A percentile compares a stretch with the other conserved stretches of the same genome.
phyloP scores from a whole-genome alignment of 2,329 filamentous ascomycete genomes.

The Trichophyton schoenleinii region DNA sequence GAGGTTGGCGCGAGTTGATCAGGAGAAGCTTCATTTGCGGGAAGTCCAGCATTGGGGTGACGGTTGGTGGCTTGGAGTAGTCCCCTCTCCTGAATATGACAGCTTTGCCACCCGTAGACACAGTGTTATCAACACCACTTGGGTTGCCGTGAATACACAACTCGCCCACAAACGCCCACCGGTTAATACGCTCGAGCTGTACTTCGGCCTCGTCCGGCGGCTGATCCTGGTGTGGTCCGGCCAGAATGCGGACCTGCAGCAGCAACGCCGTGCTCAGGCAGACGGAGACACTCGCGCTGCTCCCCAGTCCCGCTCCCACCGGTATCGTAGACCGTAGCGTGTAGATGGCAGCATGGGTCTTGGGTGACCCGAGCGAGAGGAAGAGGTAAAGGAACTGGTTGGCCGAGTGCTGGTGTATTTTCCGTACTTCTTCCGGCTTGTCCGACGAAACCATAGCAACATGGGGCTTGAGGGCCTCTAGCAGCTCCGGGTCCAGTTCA shows the following conservation, averaged over 20 bases:
- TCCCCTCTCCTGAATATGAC: constrained; percentile 78
- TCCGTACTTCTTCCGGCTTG: constrained; percentile 58
- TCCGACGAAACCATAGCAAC: constrained; percentile 56
- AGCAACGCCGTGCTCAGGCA: constrained; percentile 67
- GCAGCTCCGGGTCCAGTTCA: constrained; percentile 66
- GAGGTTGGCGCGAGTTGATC: constrained; percentile 76
- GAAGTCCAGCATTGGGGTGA: constrained; percentile 70
- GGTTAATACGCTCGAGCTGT: constrained; percentile 89
- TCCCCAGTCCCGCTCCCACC: constrained; percentile 74
- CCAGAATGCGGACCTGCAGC: constrained; percentile 72
- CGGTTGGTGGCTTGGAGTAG: constrained; percentile 62
- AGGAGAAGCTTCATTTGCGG: constrained; percentile 83
- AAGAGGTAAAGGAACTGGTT: constrained; percentile 78
- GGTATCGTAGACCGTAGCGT: constrained; percentile 78
- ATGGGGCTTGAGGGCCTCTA: constrained; percentile 69
- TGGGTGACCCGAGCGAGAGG: constrained; percentile 61
- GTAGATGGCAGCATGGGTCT: constrained; percentile 64
- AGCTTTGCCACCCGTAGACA: constrained; percentile 83
- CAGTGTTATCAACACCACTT: constrained; percentile 93
- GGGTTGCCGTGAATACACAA: constrained; percentile 97
- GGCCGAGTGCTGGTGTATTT: constrained; percentile 72
- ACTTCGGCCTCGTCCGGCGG: constrained; percentile 72
- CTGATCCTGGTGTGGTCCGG: constrained; percentile 85
- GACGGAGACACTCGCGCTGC: constrained; percentile 73
- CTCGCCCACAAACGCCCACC: constrained; percentile 94